Evolutionary conservation across 164 flowering plant species (phyloP), one percentile per base, ranked within the genome.

Genomic region (Vitis rotundifolia): DNA sequence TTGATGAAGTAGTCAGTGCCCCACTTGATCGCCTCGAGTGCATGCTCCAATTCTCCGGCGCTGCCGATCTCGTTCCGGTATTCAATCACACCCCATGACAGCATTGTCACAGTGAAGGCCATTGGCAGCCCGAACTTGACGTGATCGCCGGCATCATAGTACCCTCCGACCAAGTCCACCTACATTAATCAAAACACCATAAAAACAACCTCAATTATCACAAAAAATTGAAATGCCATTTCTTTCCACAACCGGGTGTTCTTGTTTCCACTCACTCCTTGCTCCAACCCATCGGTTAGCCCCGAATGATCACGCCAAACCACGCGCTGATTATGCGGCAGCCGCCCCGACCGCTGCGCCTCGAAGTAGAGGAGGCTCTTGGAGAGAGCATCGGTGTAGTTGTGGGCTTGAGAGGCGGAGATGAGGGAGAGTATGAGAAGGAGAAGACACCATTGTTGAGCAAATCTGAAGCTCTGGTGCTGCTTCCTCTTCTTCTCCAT

Each of bases 1-100:
- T 85, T 87, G 71, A 87, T 80, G 85, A 87, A 87, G 67, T 87
- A 87, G 78, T 87, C 91, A n/a, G 89, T 84, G 8, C 91, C 91
- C 91, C 91, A 87, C 58, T 85, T 87, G 56, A 87, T 85, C 1
- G 89, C 84, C 61, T 83, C 86, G 11, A 85, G 28, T 2, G 91
- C 85, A 48, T 84, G 89, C 22, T 64, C 66, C 26, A 80, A 59
- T 58, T 87, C 86, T 9, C 88, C 88, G 58, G 83, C 84, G 8
- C 3, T 64, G 12, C 73, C 76, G 28, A 87, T 80, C 31, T 74
- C 57, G 7, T 79, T 67, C 1, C 87, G 47, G 71, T 63, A 85
- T 48, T 83, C 81, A 7, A 85, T 71, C 6, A 82, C 86, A 7
- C 87, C 63, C 91, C 91, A 87, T 10, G 87, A 80, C 6, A 87